Conservation (phyloP, 768 basidiomycete genomes). For the Collybiopsis luxurians region DNA sequence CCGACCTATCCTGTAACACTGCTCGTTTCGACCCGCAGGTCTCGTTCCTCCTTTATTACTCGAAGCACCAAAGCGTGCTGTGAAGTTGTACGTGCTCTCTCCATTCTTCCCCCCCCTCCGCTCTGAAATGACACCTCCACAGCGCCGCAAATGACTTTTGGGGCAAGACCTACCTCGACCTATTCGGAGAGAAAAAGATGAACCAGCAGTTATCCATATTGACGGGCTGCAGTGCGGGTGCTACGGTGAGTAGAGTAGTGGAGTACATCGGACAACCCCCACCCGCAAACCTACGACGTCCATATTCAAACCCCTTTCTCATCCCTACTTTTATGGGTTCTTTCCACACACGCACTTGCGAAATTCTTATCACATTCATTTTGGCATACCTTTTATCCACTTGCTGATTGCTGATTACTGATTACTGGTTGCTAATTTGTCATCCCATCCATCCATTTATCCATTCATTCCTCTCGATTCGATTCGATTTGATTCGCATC, state of each 20-base stretch:
- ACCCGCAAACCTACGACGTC: too few species aligned
- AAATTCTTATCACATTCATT: too few species aligned
- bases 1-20: too few species aligned
- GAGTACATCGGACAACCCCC: not conserved
- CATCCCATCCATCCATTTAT: too few species aligned
- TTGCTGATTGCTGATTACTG: too few species aligned
- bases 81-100: slow-evolving; percentile 71
- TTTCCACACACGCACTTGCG: not conserved
- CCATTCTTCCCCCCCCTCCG: not conserved
- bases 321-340: too few species aligned
- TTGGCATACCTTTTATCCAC: too few species aligned
- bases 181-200: slow-evolving; percentile 79
- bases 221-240: slow-evolving; percentile 93
- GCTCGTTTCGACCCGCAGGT: slow-evolving; percentile 48
- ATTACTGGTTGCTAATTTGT: too few species aligned
- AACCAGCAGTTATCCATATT: slow-evolving; percentile 82
- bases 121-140: slow-evolving; percentile 10
- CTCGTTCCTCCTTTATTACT: slow-evolving; percentile 93
- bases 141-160: slow-evolving; percentile 93
- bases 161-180: slow-evolving; percentile 73
- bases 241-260: slow-evolving; percentile 48
- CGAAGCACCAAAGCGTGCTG: slow-evolving; percentile 97
- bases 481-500: too few species aligned
- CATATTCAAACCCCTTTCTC: too few species aligned
- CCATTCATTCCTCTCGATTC: too few species aligned